Conservation (phyloP, 495 filamentous ascomycete species). For the Talaromyces liani region DNA sequence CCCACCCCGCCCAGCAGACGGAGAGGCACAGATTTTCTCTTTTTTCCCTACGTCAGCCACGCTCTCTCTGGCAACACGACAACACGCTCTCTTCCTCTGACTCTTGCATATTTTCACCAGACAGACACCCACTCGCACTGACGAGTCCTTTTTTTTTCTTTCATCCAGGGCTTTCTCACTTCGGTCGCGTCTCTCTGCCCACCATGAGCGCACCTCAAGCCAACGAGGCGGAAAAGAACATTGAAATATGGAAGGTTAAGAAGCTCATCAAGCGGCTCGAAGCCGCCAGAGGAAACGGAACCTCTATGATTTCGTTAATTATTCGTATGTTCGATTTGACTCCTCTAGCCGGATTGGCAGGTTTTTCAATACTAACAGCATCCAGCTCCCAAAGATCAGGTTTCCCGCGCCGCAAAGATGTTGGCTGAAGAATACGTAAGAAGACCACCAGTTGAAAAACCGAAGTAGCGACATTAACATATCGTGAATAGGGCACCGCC, state of each 20-base stretch:
- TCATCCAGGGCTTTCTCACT: slow-evolving; percentile 17
- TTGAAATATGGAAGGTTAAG: slow-evolving; percentile 84
- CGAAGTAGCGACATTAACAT: slow-evolving; percentile 13
- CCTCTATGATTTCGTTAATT: slow-evolving; percentile 97
- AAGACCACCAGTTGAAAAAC: slow-evolving; percentile 7
- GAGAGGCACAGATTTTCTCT: background rate
- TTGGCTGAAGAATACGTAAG: slow-evolving; percentile 99
- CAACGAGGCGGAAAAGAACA: slow-evolving; percentile 97
- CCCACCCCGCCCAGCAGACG: background rate
- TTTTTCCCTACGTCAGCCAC: background rate
- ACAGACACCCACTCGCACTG: background rate
- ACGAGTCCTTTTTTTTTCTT: slow-evolving; percentile 9
- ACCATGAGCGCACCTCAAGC: slow-evolving; percentile 85
- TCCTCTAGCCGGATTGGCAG: slow-evolving; percentile 11
- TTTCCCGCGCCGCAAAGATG: slow-evolving; percentile 96
- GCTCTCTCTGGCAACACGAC: background rate
- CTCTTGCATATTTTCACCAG: background rate
- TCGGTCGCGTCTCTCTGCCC: slow-evolving; percentile 37
- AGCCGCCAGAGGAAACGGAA: slow-evolving; percentile 88
- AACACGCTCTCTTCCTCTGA: background rate
- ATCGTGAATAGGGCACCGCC: slow-evolving; percentile 66
- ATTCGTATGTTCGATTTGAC: slow-evolving; percentile 63
- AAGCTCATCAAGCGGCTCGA: slow-evolving; percentile 96
- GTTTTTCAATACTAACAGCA: slow-evolving; percentile 6
- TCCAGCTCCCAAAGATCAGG: slow-evolving; percentile 91